A percentile compares a stretch with the other conserved stretches of the same genome.
phyloP scores from a whole-genome alignment of 2,329 filamentous ascomycete genomes.

The Trichoderma sp. region DNA sequence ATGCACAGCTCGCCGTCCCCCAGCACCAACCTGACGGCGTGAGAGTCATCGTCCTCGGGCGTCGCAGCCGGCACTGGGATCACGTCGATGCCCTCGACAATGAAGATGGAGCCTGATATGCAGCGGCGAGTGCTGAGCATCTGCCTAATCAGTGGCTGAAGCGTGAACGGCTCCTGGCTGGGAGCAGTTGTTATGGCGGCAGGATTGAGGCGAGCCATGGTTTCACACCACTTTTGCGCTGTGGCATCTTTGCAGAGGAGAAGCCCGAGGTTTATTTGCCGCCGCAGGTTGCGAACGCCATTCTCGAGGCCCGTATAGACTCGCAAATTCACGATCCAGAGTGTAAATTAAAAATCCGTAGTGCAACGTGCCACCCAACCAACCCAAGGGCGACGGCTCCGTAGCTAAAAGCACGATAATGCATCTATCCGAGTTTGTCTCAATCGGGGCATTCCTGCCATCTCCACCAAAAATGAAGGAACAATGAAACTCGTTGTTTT shows the following conservation, averaged over 20 bases:
- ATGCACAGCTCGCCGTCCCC: constrained; percentile 54
- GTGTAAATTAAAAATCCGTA: neutral
- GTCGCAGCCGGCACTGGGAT: constrained; percentile 28
- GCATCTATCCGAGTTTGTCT: constrained; percentile 29
- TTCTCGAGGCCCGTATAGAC: neutral
- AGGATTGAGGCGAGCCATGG: constrained; percentile 30
- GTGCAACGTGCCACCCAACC: neutral
- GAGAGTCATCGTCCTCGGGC: constrained; percentile 38
- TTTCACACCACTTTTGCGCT: neutral
- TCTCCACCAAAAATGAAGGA: neutral
- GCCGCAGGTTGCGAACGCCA: neutral
- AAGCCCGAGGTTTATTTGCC: neutral
- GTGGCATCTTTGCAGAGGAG: neutral
- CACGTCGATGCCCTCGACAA: constrained; percentile 46
- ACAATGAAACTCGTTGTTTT: neutral
- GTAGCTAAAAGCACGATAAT: constrained; percentile 19
- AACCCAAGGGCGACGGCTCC: neutral
- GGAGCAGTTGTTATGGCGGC: constrained; percentile 27
- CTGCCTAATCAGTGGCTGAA: constrained; percentile 44
- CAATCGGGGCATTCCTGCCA: constrained; percentile 25
- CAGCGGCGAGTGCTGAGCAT: constrained; percentile 49
- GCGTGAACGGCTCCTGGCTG: constrained; percentile 27
- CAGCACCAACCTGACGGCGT: constrained; percentile 47
- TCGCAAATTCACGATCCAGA: neutral
- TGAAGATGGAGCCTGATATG: constrained; percentile 46